Base-by-base conservation (phyloP, 306 rosid species). In the Prunus mongolica region DNA sequence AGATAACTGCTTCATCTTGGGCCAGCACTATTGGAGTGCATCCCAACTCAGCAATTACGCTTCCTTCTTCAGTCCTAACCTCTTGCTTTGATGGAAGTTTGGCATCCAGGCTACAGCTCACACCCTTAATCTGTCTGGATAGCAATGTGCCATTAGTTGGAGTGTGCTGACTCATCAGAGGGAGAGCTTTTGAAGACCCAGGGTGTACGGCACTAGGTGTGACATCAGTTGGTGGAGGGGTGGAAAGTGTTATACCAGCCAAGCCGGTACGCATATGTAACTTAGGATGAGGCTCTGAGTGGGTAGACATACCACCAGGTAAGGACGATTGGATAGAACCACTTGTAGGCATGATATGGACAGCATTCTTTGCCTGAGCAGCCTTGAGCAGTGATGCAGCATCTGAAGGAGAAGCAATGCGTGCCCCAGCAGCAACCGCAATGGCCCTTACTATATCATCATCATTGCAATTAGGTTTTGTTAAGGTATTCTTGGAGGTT, bases 391-490 rank as follows among this genome's bases (percentile, higher is more conserved):
- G 75, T 50, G 92, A 88, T 47, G 69, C 83, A 69, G 83, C 78
- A 73, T 86, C 91, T 11, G 90, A 84, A 8, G 83, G 81, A 27
- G 93, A 83, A 77, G 82, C 91, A 63, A 87, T 83, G 46, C 84
- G 91, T 34, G 94, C 91, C 38, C 91, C 93, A 75, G 85, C 88
- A 38, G 91, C 91, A 60, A 89, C 86, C 1, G 91, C 85, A 54
- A 84, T 80, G 68, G 87, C 89, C 79, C 90, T 86, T 62, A 89
- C 66, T 27, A 65, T 80, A 76, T 80, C 79, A 71, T 83, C 88
- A 38, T 80, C 45, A 76, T 51, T 69, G 28, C 79, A 27, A 68
- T 69, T 78, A 67, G 86, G 57, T 82, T 85, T 90, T 10, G 81
- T 18, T 41, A 80, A 14, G 34, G 88, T 57, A 60, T 86, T 89